Conservation (phyloP, 352 stramenopile genomes). For the Phytophthora melonis region DNA sequence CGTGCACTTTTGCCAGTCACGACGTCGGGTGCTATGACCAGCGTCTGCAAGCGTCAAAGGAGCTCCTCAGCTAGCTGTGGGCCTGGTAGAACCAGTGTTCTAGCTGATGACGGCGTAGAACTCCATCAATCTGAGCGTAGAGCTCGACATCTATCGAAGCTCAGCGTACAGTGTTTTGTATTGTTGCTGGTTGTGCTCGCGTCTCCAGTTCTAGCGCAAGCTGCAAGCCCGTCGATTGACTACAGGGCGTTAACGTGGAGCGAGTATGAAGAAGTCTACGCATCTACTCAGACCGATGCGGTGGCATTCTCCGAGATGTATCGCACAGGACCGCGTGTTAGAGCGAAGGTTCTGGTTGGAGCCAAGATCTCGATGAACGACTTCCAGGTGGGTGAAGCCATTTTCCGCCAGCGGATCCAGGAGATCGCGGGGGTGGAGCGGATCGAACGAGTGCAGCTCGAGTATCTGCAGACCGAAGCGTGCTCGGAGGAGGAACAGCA, state of each 20-base stretch:
- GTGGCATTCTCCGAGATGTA: slow-evolving; percentile 6
- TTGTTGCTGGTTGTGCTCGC: slow-evolving; percentile 2
- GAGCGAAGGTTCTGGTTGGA: slow-evolving; percentile 33
- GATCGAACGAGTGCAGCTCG: slow-evolving; percentile 27
- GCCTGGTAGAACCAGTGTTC: too few species aligned
- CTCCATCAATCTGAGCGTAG: slow-evolving; percentile 3
- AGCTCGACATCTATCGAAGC: not conserved
- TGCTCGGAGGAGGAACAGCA: slow-evolving; percentile 9
- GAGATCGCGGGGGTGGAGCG: slow-evolving; percentile 24
- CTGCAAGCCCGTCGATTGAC: slow-evolving; percentile 19
- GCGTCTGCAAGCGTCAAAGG: not conserved
- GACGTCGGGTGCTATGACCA: slow-evolving; percentile 9
- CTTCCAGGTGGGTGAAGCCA: slow-evolving; percentile 17
- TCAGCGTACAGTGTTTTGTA: not conserved
- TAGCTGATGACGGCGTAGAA: not conserved
- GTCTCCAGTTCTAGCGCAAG: not conserved
- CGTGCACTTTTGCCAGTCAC: slow-evolving; percentile 9
- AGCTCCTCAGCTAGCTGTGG: not conserved
- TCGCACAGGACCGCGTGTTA: slow-evolving; percentile 20
- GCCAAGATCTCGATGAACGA: slow-evolving; percentile 21
- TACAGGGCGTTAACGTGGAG: slow-evolving; percentile 28
- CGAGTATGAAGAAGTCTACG: slow-evolving; percentile 19
- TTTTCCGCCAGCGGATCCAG: slow-evolving; percentile 30
- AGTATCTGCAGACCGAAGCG: slow-evolving; percentile 35
- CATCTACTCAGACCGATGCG: not conserved